Base-by-base conservation (phyloP, 768 basidiomycete genomes). In the Serendipita sp. region DNA sequence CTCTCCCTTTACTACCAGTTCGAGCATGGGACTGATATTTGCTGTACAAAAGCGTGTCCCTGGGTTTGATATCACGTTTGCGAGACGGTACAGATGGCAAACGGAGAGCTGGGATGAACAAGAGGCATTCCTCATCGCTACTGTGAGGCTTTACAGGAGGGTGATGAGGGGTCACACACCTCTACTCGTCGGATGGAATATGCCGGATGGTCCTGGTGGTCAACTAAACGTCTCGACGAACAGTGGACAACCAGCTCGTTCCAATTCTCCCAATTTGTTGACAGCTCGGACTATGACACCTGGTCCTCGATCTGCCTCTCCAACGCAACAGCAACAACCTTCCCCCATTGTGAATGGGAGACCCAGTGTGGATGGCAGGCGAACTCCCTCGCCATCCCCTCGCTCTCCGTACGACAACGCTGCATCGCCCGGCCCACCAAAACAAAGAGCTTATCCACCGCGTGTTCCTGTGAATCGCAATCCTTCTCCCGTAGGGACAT, bases 41-140 rank as follows among this genome's bases (percentile, higher is more conserved):
- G 31, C 11, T n/a, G 53, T 28, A n/a, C 53, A 13, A 30, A 66
- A 90, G 88, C 76, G 85, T 20, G 69, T 75, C 24, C 53, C 53
- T 24, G 74, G 77, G 20, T 88, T 95, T 73, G 88, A 85, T 68
- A 77, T 97, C 64, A 91, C 89, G 0, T 79, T 98, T 61, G 83
- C 87, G n/a, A 81, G 90, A 71, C 84, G 90, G 26, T 97, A 98
- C 74, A 79, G 76, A 71, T 98, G 94, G 93, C 80, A 85, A 70
- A 88, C 91, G 0, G 93, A 95, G 68, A 80, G 78, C 62, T 71
- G 78, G 33, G 70, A 70, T 26, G 92, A 97, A 67, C 94, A 95
- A 71, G 67, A 75, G 13, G 73, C 73, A 13, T 98, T 97, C 71
- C 70, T 96, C 56, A 77, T 78, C 42, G 77, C 85, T 1, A 67